phyloP scores from a whole-genome alignment of 495 filamentous ascomycete genomes.

The Penicillium samsonianum region DNA sequence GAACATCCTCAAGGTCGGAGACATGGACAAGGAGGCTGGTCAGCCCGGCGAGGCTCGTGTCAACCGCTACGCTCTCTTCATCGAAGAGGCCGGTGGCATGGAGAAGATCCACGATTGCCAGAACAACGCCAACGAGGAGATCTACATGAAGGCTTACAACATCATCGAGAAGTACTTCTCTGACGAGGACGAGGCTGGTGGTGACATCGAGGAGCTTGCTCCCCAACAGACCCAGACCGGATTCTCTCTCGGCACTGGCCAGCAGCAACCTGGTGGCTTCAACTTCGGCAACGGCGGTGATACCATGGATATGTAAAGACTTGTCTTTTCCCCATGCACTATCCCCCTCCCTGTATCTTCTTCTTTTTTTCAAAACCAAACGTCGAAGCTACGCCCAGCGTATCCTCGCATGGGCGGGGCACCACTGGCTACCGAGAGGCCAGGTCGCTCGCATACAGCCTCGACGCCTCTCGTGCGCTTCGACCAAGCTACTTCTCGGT shows the following conservation, averaged over 20 bases:
- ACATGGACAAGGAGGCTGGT: conserved; percentile 92
- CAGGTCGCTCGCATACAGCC: background rate
- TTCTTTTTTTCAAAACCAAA: background rate
- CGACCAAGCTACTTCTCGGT: conserved; percentile 8
- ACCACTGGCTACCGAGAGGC: background rate
- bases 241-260: conserved; percentile 82
- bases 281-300: conserved; percentile 89
- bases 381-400: conserved; percentile 10
- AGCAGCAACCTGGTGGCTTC: conserved; percentile 78
- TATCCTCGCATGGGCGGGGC: conserved; percentile 1
- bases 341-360: conserved; percentile 3
- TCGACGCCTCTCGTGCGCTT: conserved; percentile 6
- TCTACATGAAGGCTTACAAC: conserved; percentile 99
- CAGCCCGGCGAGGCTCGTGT: conserved; percentile 68
- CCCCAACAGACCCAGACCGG: conserved; percentile 68
- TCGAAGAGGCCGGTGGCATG: conserved; percentile 98
- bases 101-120: conserved; percentile 99
- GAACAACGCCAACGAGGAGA: conserved; percentile 99
- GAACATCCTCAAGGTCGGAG: conserved; percentile 99
- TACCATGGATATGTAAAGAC: conserved; percentile 96
- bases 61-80: conserved; percentile 97
- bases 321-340: conserved; percentile 2
- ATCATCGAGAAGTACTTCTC: conserved; percentile 99
- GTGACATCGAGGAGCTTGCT: conserved; percentile 69
- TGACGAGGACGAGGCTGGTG: conserved; percentile 88